phyloP scores from a whole-genome alignment of 2,329 filamentous ascomycete species.

The Trichoderma lentiforme region DNA sequence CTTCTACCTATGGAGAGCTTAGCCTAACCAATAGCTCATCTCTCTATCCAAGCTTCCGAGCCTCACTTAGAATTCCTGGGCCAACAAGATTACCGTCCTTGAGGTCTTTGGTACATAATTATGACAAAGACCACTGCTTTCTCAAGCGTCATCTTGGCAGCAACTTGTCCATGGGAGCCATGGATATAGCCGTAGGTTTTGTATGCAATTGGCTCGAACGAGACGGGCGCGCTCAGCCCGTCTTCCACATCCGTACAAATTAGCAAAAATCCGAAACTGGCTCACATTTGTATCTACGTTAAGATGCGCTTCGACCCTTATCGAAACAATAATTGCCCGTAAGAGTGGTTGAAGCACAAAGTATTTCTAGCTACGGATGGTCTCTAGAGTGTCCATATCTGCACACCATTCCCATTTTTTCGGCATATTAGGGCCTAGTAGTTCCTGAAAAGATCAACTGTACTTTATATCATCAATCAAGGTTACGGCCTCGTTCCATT shows the following conservation, averaged over 20 bases:
- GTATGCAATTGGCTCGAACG: not conserved
- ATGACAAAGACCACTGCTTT: not conserved
- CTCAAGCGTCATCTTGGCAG: not conserved
- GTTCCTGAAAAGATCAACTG: not conserved
- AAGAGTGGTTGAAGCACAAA: no score
- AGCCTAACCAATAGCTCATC: no score
- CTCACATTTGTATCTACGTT: not conserved
- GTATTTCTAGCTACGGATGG: no score
- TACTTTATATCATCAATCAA: not conserved
- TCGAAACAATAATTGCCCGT: not conserved
- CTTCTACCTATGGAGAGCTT: no score
- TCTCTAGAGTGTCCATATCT: no score
- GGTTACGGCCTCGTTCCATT: not conserved
- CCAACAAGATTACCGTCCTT: no score
- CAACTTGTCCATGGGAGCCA: not conserved
- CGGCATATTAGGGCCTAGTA: no score
- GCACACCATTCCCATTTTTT: no score
- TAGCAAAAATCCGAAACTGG: not conserved
- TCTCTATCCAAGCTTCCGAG: no score
- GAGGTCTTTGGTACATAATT: not conserved
- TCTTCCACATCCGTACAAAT: not conserved
- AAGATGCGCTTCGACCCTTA: not conserved
- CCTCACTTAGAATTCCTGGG: no score
- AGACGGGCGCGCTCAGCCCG: not conserved
- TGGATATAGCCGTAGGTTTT: not conserved